Conservation (phyloP, 148 eudicot species). For the Heliosperma pusillum region DNA sequence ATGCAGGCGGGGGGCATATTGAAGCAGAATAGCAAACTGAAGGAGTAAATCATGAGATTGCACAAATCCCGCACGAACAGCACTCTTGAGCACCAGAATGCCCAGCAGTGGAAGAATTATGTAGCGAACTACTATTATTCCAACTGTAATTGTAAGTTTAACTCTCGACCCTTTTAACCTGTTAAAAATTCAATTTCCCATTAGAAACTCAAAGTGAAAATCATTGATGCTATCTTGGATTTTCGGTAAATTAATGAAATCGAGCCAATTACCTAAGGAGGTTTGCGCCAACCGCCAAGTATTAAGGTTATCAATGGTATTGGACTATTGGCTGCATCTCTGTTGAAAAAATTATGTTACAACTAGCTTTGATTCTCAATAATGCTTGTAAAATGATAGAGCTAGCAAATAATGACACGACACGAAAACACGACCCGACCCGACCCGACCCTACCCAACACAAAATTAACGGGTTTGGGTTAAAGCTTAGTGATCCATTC, state of each 20-base stretch:
- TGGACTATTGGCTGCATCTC: slow-evolving; percentile 81
- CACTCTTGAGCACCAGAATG: slow-evolving; percentile 49
- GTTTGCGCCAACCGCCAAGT: slow-evolving; percentile 87
- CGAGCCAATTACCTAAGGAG: slow-evolving; percentile 53
- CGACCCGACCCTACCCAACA: too few species aligned
- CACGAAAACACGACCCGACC: too few species aligned
- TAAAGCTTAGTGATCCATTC: too few species aligned
- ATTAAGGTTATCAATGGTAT: slow-evolving; percentile 59
- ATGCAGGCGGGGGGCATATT: slow-evolving; percentile 52
- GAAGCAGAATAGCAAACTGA: slow-evolving; percentile 70
- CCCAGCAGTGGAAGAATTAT: slow-evolving; percentile 61
- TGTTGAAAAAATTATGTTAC: slow-evolving; percentile 13
- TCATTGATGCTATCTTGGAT: not conserved
- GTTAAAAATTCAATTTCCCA: slow-evolving; percentile 7
- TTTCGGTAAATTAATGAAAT: too few species aligned
- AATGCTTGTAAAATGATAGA: too few species aligned
- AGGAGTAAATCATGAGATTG: slow-evolving; percentile 47
- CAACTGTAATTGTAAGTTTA: slow-evolving; percentile 34
- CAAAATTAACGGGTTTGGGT: too few species aligned
- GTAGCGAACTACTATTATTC: slow-evolving; percentile 53
- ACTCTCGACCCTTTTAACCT: slow-evolving; percentile 58
- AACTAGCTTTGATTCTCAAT: not conserved
- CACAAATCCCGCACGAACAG: slow-evolving; percentile 48
- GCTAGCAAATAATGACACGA: too few species aligned
- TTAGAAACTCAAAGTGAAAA: not conserved